Percentiles rank a stretch among this genome's conserved stretches.
Evolutionary conservation across 371 early-diverging fungal genomes (phyloP).

Genomic region (Basidiobolus meristosporus): DNA sequence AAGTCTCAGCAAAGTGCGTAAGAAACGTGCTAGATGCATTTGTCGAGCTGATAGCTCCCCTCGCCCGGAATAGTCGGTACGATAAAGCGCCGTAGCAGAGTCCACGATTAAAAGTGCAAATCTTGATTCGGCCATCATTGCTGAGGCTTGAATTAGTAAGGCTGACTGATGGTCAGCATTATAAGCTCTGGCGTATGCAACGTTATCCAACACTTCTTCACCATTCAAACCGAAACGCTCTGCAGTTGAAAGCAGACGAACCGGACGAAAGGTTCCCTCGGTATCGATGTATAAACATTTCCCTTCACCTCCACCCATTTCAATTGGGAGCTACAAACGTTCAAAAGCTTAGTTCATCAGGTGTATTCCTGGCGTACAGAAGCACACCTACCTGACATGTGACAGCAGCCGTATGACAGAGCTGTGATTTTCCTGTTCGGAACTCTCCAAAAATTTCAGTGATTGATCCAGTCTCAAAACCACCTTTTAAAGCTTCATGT

Average conservation of each 20-base stretch:
- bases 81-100: conserved; percentile 90
- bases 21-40: conserved; percentile 88
- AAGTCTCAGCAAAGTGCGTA: conserved; percentile 74
- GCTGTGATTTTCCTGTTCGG: conserved; percentile 97
- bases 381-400: conserved; percentile 66
- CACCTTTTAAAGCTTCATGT: conserved; percentile 28
- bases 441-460: conserved; percentile 99
- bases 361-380: conserved; percentile 4
- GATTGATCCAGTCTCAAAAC: conserved; percentile 96
- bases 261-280: conserved; percentile 97
- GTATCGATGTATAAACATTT: conserved; percentile 98
- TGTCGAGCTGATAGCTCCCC: conserved; percentile 97
- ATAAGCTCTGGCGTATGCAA: conserved; percentile 93
- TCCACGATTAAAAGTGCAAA: conserved; percentile 91
- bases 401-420: conserved; percentile 97
- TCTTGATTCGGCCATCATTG: conserved; percentile 88
- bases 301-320: conserved; percentile 89
- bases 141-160: conserved; percentile 81
- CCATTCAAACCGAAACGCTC: conserved; percentile 76
- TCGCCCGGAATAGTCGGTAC: conserved; percentile 96
- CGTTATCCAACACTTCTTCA: conserved; percentile 84
- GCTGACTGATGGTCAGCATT: conserved; percentile 95
- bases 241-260: conserved; percentile 79
- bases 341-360: not conserved
- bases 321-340: conserved; percentile 46